Percentiles rank a stretch among this genome's conserved stretches.
Conservation (phyloP, 2,329 filamentous ascomycete species). For the Dothiorella sarmentorum region DNA sequence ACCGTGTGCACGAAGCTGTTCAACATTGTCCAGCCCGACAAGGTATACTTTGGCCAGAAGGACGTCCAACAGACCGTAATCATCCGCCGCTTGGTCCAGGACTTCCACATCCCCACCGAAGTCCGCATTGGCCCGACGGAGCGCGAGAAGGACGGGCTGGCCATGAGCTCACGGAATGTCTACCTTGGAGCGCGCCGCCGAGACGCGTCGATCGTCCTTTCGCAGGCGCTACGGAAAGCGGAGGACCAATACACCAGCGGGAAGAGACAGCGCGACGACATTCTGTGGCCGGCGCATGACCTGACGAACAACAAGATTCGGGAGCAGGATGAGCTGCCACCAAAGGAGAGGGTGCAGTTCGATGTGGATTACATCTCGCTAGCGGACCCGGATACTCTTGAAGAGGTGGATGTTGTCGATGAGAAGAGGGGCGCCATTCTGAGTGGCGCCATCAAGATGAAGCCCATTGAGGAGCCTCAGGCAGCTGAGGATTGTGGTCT, state of each 20-base stretch:
- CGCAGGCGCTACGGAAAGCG: constrained; percentile 65
- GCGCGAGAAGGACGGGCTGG: constrained; percentile 76
- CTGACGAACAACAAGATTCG: constrained; percentile 55
- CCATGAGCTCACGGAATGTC: constrained; percentile 89
- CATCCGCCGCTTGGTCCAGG: constrained; percentile 78
- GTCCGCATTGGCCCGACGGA: constrained; percentile 72
- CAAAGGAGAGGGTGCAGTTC: constrained; percentile 63
- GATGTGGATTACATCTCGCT: constrained; percentile 92
- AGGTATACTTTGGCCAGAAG: constrained; percentile 94
- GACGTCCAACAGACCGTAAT: constrained; percentile 95
- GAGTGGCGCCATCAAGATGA: constrained; percentile 88
- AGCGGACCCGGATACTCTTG: constrained; percentile 77
- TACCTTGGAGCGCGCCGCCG: constrained; percentile 79
- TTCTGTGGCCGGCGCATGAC: constrained; percentile 68
- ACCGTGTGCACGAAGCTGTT: constrained; percentile 95
- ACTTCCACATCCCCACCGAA: constrained; percentile 76
- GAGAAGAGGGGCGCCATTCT: constrained; percentile 70
- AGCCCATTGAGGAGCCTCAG: constrained; percentile 68
- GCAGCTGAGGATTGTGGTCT: constrained; percentile 68
- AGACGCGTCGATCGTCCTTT: constrained; percentile 68
- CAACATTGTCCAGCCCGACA: constrained; percentile 74
- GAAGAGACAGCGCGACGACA: constrained; percentile 55
- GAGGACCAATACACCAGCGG: constrained; percentile 61
- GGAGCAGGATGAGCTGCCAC: constrained; percentile 60
- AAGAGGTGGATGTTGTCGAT: constrained; percentile 73